Percentiles rank a stretch among this genome's conserved stretches.
These are phyloP conservation scores for Nakazawaea ishiwadae DNA, from an alignment of 805 yeast genomes.

Conservation along the genomic window DNA sequence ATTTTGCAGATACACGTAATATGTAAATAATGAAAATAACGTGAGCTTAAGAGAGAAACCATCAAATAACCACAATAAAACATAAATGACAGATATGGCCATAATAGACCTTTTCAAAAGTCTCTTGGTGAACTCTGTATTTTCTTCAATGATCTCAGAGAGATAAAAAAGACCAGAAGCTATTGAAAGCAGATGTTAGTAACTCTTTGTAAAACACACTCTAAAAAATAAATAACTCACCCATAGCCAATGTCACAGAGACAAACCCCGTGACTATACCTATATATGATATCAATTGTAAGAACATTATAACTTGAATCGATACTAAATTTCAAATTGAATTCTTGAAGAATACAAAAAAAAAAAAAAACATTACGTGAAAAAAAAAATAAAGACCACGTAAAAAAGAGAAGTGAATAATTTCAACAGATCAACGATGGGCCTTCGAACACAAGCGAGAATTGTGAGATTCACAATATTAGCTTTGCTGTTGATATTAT, in stretches of 20 bases:
- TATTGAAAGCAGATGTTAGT: conserved; percentile 43
- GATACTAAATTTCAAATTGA: no score
- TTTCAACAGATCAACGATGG: no score
- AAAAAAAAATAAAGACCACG: not conserved
- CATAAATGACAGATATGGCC: conserved; percentile 47
- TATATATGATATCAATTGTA: conserved; percentile 51
- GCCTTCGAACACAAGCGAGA: conserved; percentile 41
- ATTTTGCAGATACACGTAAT: conserved; percentile 72
- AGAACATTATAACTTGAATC: conserved; percentile 45
- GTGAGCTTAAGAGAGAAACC: conserved; percentile 72
- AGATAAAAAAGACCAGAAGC: conserved; percentile 91
- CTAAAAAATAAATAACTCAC: conserved; percentile 15
- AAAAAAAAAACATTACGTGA: not conserved
- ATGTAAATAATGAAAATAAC: conserved; percentile 63
- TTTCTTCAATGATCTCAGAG: conserved; percentile 91
- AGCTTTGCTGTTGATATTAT: conserved; percentile 38
- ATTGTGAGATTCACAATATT: conserved; percentile 42
- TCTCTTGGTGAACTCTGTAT: conserved; percentile 77
- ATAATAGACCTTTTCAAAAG: conserved; percentile 62
- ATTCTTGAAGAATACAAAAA: not conserved
- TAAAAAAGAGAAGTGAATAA: no score
- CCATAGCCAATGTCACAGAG: conserved; percentile 49
- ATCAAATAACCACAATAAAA: conserved; percentile 65
- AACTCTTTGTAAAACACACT: no score
- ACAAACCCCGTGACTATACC: conserved; percentile 62